Base-by-base conservation (phyloP, 257 asterid species). In the Nicotiana undulata region DNA sequence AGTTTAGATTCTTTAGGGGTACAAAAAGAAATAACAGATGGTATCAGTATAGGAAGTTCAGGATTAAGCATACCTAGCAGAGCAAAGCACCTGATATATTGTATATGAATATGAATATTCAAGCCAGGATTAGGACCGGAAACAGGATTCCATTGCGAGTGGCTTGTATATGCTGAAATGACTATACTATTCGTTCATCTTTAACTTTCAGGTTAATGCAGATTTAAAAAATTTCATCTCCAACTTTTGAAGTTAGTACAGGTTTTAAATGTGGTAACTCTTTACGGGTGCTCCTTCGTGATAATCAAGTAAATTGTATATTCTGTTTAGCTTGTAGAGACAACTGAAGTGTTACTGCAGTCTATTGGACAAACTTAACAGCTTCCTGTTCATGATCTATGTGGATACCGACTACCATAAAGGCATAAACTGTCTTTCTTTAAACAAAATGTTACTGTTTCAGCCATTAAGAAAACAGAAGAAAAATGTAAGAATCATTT, bases 101-200 rank as follows among this genome's bases (percentile, higher is more conserved):
- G 79, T 49, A 74, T 74, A 49, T 74, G 61, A 74, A 74, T 74
- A 74, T 74, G 61, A 74, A 74, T 74, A 34, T 74, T 46, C 24
- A 74, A 74, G 79, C 9, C 79, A 8, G 79, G 79, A 74, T 49
- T 74, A 74, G 44, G 40, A 49, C 16, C 26, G 79, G 16, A 24
- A 74, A 74, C 24, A 74, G 44, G 26, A 49, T n/a, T 74, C 26
- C 26, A 51, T 51, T 0, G 56, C 4, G 20, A 49, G 61, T 72
- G 61, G 78, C 61, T 72, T 46, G 37, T 72, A 72, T 13, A 24
- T 6, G 16, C 78, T 13, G 56, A 68, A 70, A 74, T 72, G 24
- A 15, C 9, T 22, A 74, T 74, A 74, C 6, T 55, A 15, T 74
- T 26, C 16, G 26, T 32, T 74, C 24, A 7, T 74, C 61, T 24